These are phyloP conservation scores for Nemania sp. DNA, from an alignment of 2,329 filamentous ascomycete species.

Conservation along the genomic window DNA sequence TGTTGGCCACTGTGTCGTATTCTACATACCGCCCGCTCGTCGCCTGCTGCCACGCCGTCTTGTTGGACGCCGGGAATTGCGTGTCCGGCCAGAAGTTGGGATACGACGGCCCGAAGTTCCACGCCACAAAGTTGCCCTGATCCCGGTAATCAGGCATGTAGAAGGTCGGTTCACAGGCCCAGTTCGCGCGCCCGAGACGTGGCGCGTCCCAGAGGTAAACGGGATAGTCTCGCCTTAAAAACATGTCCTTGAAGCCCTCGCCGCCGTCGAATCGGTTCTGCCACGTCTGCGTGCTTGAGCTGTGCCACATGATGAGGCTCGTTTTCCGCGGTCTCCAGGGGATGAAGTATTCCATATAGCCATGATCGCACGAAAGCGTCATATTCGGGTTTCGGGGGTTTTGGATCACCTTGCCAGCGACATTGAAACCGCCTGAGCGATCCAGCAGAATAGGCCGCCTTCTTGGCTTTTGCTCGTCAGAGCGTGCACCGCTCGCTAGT, in stretches of 20 bases:
- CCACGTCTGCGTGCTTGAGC: slow-evolving; percentile 53
- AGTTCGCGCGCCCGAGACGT: slow-evolving; percentile 53
- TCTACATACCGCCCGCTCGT: slow-evolving; percentile 53
- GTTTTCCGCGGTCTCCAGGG: slow-evolving; percentile 51
- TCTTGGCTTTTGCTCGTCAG: slow-evolving; percentile 6
- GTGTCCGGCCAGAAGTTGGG: slow-evolving; percentile 51
- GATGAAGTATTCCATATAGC: slow-evolving; percentile 56
- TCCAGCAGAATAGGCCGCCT: slow-evolving; percentile 45
- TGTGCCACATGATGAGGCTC: slow-evolving; percentile 55
- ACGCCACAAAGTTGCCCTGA: slow-evolving; percentile 52
- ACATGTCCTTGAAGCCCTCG: slow-evolving; percentile 56
- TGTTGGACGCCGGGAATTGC: slow-evolving; percentile 51
- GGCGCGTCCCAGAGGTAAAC: slow-evolving; percentile 56
- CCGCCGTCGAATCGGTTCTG: slow-evolving; percentile 56
- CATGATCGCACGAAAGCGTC: slow-evolving; percentile 55
- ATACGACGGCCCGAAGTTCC: slow-evolving; percentile 53
- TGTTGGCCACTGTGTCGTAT: slow-evolving; percentile 51
- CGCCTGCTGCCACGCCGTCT: slow-evolving; percentile 52
- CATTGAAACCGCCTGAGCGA: slow-evolving; percentile 52
- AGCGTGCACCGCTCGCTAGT: slow-evolving; percentile 1
- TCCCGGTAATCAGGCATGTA: slow-evolving; percentile 52
- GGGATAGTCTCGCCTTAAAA: slow-evolving; percentile 53
- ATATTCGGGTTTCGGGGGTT: slow-evolving; percentile 47
- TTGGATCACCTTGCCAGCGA: slow-evolving; percentile 50
- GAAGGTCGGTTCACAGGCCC: slow-evolving; percentile 50